These are phyloP conservation scores for Plectranthus barbatus DNA, from an alignment of 257 asterid species.

Conservation along the genomic window DNA sequence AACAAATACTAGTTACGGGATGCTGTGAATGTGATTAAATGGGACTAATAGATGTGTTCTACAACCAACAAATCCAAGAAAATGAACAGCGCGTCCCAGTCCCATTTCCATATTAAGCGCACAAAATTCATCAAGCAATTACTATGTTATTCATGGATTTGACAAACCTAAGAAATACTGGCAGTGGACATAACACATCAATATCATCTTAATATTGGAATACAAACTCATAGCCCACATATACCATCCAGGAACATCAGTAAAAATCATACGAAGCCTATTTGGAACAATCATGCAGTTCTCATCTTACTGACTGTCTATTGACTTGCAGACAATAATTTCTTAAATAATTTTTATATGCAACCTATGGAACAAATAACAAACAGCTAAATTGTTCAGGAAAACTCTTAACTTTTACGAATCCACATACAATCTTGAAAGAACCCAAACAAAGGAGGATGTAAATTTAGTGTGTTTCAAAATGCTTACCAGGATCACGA, in stretches of 20 bases:
- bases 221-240: background rate
- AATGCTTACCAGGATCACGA: constrained; percentile 85
- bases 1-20: background rate
- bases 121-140: background rate
- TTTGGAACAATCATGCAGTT: background rate
- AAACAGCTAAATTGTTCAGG: background rate
- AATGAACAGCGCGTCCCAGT: too few species aligned
- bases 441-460: background rate
- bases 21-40: background rate
- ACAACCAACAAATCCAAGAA: background rate
- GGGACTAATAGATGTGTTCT: too few species aligned
- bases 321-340: too few species aligned
- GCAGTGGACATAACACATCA: too few species aligned
- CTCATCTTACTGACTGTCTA: background rate
- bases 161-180: background rate
- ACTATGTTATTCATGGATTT: too few species aligned
- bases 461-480: background rate
- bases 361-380: too few species aligned
- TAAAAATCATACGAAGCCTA: background rate
- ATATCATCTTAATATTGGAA: background rate
- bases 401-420: background rate
- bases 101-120: background rate
- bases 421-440: background rate
- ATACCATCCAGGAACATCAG: background rate
- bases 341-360: too few species aligned